These are phyloP conservation scores for Exophiala viscosa DNA, from an alignment of 2,329 filamentous ascomycete species.

Conservation along the genomic window DNA sequence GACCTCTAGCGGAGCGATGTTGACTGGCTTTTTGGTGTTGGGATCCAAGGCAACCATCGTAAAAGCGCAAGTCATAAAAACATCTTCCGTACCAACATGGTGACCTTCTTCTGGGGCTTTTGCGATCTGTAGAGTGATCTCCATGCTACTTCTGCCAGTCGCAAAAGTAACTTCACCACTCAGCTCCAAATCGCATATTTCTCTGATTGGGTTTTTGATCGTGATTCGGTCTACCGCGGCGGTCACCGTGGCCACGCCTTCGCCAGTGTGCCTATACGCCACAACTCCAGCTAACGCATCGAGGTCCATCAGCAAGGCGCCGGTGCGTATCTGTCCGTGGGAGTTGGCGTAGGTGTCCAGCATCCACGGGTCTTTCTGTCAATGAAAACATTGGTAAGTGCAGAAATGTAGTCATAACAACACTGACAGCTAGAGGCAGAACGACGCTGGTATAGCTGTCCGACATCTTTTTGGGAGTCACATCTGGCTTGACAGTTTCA, in stretches of 20 bases:
- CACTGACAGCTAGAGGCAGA: conserved; percentile 24
- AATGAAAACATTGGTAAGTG: conserved; percentile 36
- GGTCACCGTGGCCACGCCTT: conserved; percentile 60
- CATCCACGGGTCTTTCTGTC: conserved; percentile 71
- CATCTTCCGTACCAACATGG: conserved; percentile 53
- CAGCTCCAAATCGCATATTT: conserved; percentile 74
- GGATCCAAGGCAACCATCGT: conserved; percentile 75
- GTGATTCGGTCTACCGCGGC: conserved; percentile 62
- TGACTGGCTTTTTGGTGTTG: conserved; percentile 61
- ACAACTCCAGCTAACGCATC: conserved; percentile 74
- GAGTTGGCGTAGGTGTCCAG: conserved; percentile 75
- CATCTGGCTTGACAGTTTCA: conserved; percentile 47
- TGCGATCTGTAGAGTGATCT: conserved; percentile 70
- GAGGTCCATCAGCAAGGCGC: conserved; percentile 74
- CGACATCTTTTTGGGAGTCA: conserved; percentile 65
- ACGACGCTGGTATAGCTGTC: conserved; percentile 68
- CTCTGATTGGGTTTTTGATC: conserved; percentile 67
- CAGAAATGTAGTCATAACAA: background rate
- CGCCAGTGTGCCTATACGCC: conserved; percentile 68
- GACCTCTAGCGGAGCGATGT: conserved; percentile 58
- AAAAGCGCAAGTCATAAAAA: conserved; percentile 68
- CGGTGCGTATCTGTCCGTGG: conserved; percentile 67
- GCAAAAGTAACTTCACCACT: conserved; percentile 68
- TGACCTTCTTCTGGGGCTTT: conserved; percentile 60
- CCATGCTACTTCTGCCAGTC: conserved; percentile 68